Evolutionary conservation across 2,329 filamentous ascomycete species (phyloP).

Genomic region (Emergomyces pasteurianus): DNA sequence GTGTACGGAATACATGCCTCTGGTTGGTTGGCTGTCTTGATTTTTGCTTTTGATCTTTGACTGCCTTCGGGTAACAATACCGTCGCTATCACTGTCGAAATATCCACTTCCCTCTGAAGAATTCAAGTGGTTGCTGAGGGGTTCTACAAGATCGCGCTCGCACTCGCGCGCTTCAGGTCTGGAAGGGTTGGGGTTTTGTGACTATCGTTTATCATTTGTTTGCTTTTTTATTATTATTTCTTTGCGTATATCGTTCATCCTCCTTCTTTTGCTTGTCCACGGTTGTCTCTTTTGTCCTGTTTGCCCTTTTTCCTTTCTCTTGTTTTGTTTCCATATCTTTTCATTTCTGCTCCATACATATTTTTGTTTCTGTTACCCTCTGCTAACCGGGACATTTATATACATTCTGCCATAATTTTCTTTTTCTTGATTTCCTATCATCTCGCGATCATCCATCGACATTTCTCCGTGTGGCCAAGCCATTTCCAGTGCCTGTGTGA

Average conservation of each 20-base stretch:
- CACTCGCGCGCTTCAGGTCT: neutral
- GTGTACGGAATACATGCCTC: too few relatives aligned
- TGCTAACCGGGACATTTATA: neutral
- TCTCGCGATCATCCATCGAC: neutral
- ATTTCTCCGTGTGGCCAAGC: neutral
- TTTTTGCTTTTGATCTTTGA: neutral
- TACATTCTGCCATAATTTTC: neutral
- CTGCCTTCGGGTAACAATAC: neutral
- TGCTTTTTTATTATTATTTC: neutral
- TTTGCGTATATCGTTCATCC: too few relatives aligned
- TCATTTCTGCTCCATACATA: constrained; percentile 8
- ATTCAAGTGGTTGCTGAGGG: neutral
- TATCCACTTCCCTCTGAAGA: neutral
- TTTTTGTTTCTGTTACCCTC: constrained; percentile 15
- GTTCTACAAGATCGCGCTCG: neutral
- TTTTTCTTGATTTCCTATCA: neutral
- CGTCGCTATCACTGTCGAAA: neutral
- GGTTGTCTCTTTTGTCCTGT: neutral
- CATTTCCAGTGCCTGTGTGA: neutral
- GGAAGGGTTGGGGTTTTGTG: neutral
- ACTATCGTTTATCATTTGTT: neutral
- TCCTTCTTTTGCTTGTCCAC: neutral
- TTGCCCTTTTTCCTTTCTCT: neutral
- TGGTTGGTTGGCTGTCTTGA: neutral
- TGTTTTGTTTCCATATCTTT: neutral